These are phyloP conservation scores for Cladosporium oxysporum DNA, from an alignment of 2,329 filamentous ascomycete genomes.

Conservation along the genomic window DNA sequence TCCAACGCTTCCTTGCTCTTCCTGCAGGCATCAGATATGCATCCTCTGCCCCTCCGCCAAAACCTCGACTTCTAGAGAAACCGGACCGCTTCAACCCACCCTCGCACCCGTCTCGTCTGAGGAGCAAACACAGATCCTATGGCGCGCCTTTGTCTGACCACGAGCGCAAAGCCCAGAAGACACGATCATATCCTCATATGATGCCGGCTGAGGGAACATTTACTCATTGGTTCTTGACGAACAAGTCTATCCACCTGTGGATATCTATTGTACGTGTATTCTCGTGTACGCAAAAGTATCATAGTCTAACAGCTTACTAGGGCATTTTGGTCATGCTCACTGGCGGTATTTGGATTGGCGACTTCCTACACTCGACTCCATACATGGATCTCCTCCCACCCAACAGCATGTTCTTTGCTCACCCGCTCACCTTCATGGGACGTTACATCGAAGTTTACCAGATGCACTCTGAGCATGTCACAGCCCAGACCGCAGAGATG, in stretches of 20 bases:
- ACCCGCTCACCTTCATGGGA: slow-evolving; percentile 68
- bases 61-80: slow-evolving; percentile 76
- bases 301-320: slow-evolving; percentile 38
- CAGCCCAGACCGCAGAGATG: slow-evolving; percentile 68
- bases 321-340: slow-evolving; percentile 70
- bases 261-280: slow-evolving; percentile 72
- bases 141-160: slow-evolving; percentile 69
- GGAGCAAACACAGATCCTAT: slow-evolving; percentile 65
- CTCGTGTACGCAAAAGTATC: background rate
- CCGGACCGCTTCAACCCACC: slow-evolving; percentile 89
- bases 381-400: slow-evolving; percentile 78
- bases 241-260: slow-evolving; percentile 71
- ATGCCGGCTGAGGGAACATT: slow-evolving; percentile 82
- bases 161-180: slow-evolving; percentile 66
- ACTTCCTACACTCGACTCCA: slow-evolving; percentile 77
- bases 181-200: slow-evolving; percentile 80
- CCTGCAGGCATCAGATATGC: slow-evolving; percentile 31
- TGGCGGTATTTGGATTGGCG: slow-evolving; percentile 70
- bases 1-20: slow-evolving; percentile 25
- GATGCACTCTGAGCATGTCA: slow-evolving; percentile 73
- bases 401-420: slow-evolving; percentile 65
- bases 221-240: slow-evolving; percentile 82
- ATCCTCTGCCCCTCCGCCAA: slow-evolving; percentile 44
- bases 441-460: slow-evolving; percentile 71
- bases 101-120: slow-evolving; percentile 75